Conservation (phyloP, 2,329 filamentous ascomycete genomes). For the Fusarium concolor region DNA sequence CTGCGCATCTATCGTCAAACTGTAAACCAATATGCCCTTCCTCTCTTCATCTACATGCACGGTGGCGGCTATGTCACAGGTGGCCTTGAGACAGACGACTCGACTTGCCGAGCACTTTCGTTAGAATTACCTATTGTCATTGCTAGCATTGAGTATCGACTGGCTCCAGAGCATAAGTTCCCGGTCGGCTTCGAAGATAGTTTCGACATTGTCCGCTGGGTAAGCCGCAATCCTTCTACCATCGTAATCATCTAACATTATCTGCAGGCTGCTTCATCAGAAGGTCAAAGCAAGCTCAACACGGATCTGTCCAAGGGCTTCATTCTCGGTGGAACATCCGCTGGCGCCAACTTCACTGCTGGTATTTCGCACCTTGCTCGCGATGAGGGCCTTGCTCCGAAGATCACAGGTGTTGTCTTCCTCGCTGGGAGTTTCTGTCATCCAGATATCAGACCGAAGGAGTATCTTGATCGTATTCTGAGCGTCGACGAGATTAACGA, state of each 20-base stretch:
- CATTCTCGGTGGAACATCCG: conserved; percentile 62
- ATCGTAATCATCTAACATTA: not conserved
- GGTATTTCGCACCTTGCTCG: conserved; percentile 58
- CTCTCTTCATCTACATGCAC: conserved; percentile 45
- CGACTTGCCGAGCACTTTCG: conserved; percentile 42
- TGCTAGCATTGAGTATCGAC: conserved; percentile 62
- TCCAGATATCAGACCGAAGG: conserved; percentile 53
- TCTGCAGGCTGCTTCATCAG: conserved; percentile 33
- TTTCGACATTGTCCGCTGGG: conserved; percentile 53
- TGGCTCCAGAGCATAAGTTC: conserved; percentile 63
- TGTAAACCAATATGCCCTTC: conserved; percentile 10
- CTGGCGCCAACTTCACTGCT: conserved; percentile 63
- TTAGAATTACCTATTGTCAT: conserved; percentile 48
- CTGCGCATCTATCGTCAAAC: conserved; percentile 39
- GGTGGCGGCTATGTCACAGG: conserved; percentile 45
- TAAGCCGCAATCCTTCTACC: not conserved
- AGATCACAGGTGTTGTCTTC: conserved; percentile 59
- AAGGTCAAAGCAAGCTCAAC: conserved; percentile 48
- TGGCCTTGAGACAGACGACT: conserved; percentile 46
- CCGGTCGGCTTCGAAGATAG: conserved; percentile 59
- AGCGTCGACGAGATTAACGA: conserved; percentile 53
- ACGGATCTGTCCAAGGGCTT: conserved; percentile 59
- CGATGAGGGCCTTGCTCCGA: conserved; percentile 52
- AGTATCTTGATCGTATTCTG: conserved; percentile 50
- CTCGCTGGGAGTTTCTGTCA: conserved; percentile 59